Conservation (phyloP, 371 early-diverging fungal genomes). For the Circinella minor region DNA sequence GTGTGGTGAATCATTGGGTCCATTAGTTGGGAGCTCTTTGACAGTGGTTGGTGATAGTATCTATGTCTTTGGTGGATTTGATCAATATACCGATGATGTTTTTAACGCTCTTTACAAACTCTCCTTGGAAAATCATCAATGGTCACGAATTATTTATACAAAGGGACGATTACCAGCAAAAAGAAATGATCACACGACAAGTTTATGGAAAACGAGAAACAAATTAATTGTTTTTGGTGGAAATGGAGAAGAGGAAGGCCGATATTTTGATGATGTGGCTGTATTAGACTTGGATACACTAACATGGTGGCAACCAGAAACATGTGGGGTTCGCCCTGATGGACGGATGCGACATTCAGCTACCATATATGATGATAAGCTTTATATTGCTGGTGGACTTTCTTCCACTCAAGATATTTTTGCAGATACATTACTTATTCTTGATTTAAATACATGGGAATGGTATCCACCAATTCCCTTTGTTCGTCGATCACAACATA, state of each 20-base stretch:
- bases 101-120: conserved; percentile 66
- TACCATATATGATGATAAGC: conserved; percentile 62
- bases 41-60: conserved; percentile 51
- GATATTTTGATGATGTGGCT: conserved; percentile 64
- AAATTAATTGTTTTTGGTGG: conserved; percentile 79
- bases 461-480: conserved; percentile 68
- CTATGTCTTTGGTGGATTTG: conserved; percentile 74
- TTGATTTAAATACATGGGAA: conserved; percentile 66
- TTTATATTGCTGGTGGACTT: conserved; percentile 71
- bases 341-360: conserved; percentile 74
- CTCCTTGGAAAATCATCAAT: conserved; percentile 32
- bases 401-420: conserved; percentile 36
- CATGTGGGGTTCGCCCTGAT: conserved; percentile 52
- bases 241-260: conserved; percentile 61
- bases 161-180: conserved; percentile 66
- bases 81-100: conserved; percentile 72
- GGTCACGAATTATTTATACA: conserved; percentile 66
- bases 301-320: conserved; percentile 69
- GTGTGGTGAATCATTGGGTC: conserved; percentile 56
- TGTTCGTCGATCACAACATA: conserved; percentile 64
- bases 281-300: conserved; percentile 61
- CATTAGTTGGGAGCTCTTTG: conserved; percentile 68
- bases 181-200: conserved; percentile 72
- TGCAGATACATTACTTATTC: conserved; percentile 56
- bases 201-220: conserved; percentile 58